Evolutionary conservation across 2,329 filamentous ascomycete genomes (phyloP), one percentile per base, ranked within the genome.

Genomic region (Colletotrichum echinochloae): DNA sequence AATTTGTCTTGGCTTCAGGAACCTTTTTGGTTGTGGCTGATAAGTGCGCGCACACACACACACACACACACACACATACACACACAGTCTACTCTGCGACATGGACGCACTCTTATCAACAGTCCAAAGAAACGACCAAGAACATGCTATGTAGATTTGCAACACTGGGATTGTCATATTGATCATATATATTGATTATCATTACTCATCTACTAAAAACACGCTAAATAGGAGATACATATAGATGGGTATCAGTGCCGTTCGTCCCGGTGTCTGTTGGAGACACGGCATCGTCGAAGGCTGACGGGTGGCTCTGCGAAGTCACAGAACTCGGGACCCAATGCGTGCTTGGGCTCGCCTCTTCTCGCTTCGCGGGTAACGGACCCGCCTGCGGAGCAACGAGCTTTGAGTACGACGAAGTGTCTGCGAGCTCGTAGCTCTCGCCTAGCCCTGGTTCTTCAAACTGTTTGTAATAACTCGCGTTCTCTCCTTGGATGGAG

Each of bases 161-260:
- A 54, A 49, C 30, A 18, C 16, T 20, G 20, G 18, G 12, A 26
- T 1, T 23, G 20, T 39, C 20, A 9, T 6, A n/a, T 30, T 67
- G n/a, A 33, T 62, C 57, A 52, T n/a, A n/a, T 61, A 61, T 55
- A 61, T 70, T 44, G 66, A 70, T 70, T 67, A 67, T 70, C 67
- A 70, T 70, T 70, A 70, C 28, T 70, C 67, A 52, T 70, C 57
- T 67, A 70, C 26, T n/a, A 35, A 59, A 59, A 54, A 30, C 57
- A 70, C 64, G 67, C 64, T 70, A 66, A 59, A 67, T 33, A 41
- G 63, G 56, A 51, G 66, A 60, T 55, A 60, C 5, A 23, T 62
- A 52, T 35, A 48, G 14, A 35, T 57, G 56, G 8, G 26, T 12
- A 28, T 20, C 26, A 23, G 48, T 51, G 48, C 26, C 20, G 26